Percentiles rank a stretch among this genome's conserved stretches.
Conservation (phyloP, 176 grass and related monocot species). For the Carex pumila region DNA sequence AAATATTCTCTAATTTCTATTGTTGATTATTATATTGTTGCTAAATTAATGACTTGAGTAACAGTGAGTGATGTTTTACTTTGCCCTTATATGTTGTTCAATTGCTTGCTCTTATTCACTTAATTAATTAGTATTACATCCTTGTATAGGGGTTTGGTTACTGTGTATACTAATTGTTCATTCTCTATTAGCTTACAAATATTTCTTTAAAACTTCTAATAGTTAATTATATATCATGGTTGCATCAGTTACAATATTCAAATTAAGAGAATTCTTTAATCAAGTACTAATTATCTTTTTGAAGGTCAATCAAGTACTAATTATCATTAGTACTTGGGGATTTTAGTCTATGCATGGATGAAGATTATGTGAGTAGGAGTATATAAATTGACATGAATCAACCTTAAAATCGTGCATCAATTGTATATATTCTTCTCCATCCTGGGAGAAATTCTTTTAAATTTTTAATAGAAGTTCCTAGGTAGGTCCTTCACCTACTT, state of each 20-base stretch:
- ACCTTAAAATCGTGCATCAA: no score
- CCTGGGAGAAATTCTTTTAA: no score
- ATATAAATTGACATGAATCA: no score
- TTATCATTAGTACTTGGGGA: no score
- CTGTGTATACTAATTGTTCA: neutral
- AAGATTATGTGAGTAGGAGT: no score
- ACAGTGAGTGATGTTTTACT: neutral
- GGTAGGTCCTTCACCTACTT: no score
- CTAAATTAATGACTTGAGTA: neutral
- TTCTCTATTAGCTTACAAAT: neutral
- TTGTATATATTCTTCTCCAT: no score
- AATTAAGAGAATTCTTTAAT: no score
- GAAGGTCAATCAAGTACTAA: no score
- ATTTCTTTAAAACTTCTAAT: neutral
- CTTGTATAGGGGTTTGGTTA: neutral
- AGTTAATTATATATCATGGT: neutral
- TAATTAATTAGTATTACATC: neutral
- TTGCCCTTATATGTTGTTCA: neutral
- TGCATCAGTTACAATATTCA: neutral
- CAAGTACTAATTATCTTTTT: no score
- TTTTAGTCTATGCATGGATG: no score
- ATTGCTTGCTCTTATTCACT: neutral
- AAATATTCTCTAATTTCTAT: constrained; percentile 4
- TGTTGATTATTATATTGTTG: neutral
- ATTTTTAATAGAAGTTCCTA: no score